Base-by-base conservation (phyloP, 139 green algal genomes). In the Edaphochlamys debaryana region DNA sequence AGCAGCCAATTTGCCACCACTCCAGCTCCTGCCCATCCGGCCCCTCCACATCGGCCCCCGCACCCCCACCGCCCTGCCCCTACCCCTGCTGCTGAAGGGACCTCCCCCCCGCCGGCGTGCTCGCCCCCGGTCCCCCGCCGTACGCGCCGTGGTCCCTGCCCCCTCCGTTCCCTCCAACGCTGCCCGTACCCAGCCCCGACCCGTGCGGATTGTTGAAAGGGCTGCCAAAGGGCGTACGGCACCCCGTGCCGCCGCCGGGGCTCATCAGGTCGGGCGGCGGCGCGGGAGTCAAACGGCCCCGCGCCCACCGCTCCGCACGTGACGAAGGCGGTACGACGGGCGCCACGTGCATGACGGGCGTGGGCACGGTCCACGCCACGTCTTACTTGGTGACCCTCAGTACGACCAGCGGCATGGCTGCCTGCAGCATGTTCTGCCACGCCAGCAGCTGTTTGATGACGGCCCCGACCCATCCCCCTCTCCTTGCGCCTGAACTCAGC, bases 391-490 rank as follows among this genome's bases (percentile, higher is more conserved):
- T 75, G 25, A 83, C 66, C 11, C 77, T 64, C 45, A 83, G 64
- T 8, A 75, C 60, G 45, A 83, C 77, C 29, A 74, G 48, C 64
- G 77, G 64, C 77, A 83, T 75, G n/a, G 64, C 77, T 32, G 62
- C 76, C 76, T 79, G 72, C 76, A 82, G 63, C 76, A 74, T 64
- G 41, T 82, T 42, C 60, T 82, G 76, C 76, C 76, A 82, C 76
- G 66, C 62, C 76, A 82, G 42, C 30, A 82, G 76, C 76, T 82
- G 76, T 42, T 58, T 66, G 34, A 73, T n/a, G n/a, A n/a, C n/a
- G n/a, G n/a, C n/a, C n/a, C n/a, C n/a, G n/a, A n/a, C n/a, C n/a
- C n/a, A n/a, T n/a, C n/a, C n/a, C n/a, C n/a, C n/a, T n/a, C n/a
- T n/a, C n/a, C 9, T 22, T 54, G 45, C 11, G 45, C 11, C 9